Conservation (phyloP, 2,329 filamentous ascomycete species). For the Colletotrichum falcatum region DNA sequence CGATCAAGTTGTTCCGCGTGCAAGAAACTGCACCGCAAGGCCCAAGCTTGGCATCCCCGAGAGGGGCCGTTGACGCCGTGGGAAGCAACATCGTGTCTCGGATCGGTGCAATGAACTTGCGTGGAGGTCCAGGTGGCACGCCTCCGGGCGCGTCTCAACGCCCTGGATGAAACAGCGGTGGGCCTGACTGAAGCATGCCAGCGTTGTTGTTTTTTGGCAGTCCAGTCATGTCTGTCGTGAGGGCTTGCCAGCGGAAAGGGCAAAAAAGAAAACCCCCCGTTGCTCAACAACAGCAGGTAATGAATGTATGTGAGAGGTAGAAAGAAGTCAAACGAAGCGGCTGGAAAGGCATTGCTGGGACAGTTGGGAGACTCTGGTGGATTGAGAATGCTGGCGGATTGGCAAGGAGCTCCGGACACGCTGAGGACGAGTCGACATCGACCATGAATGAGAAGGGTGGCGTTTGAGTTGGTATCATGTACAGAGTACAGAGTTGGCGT, state of each 20-base stretch:
- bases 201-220: background rate
- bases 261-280: too few species aligned
- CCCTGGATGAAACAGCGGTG: constrained; percentile 7
- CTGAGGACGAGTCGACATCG: background rate
- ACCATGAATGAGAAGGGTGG: background rate
- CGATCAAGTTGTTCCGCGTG: constrained; percentile 88
- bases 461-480: constrained; percentile 13
- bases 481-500: constrained; percentile 21
- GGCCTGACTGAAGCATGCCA: background rate
- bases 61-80: constrained; percentile 92
- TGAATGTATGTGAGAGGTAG: background rate
- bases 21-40: constrained; percentile 85
- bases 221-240: background rate
- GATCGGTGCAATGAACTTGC: constrained; percentile 83
- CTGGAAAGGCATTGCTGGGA: background rate
- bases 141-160: constrained; percentile 22
- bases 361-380: background rate
- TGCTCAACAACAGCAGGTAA: background rate
- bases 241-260: background rate
- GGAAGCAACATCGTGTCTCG: constrained; percentile 89
- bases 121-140: constrained; percentile 55
- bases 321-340: background rate
- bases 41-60: constrained; percentile 84
- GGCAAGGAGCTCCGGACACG: background rate
- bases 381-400: background rate